Evolutionary conservation across 257 asterid species (phyloP), one percentile per base, ranked within the genome.

Genomic region (Nicotiana undulata): DNA sequence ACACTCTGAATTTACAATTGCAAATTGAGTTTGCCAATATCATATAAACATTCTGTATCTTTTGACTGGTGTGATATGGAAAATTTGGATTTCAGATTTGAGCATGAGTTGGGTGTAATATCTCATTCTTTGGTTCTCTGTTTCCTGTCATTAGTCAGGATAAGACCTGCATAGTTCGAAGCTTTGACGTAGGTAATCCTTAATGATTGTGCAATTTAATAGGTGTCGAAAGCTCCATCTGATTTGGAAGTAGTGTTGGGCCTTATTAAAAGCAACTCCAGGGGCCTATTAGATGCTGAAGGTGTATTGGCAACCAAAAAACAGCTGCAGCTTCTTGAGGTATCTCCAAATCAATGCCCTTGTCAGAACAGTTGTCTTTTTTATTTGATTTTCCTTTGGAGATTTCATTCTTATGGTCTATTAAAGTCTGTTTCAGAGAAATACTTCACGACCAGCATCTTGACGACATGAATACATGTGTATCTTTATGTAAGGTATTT

Each of bases 141-240:
- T 13, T 81, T 67, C 63, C 31, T 24, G 22, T 24, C 60, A 46
- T 72, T 37, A 31, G 81, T 59, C 63, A 58, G 56, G 63, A 64
- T 26, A 40, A 22, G 74, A 79, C 63, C 49, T 53, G 15, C 80
- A 64, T 55, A 12, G 18, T 32, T 80, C 17, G 28, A 52, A 76
- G 29, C 60, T 59, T 31, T 76, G 28, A 12, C 49, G 24, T 72
- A 46, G 12, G 16, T 16, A 79, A 17, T 28, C 37, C 24, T 59
- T 63, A 53, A 46, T 59, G 37, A 59, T 77, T 46, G 53, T 64
- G 63, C 49, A 67, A 37, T 79, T 46, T 67, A 29, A 7, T 24
- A 95, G 99, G 97, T 91, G 76, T 92, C 98, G 17, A 95, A 90
- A 86, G 80, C 97, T 60, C 98, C 99, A 61, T 95, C 99, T 83